Evolutionary conservation across 805 yeast species (phyloP), one percentile per base, ranked within the genome.

Genomic region (Metschnikowia orientalis): DNA sequence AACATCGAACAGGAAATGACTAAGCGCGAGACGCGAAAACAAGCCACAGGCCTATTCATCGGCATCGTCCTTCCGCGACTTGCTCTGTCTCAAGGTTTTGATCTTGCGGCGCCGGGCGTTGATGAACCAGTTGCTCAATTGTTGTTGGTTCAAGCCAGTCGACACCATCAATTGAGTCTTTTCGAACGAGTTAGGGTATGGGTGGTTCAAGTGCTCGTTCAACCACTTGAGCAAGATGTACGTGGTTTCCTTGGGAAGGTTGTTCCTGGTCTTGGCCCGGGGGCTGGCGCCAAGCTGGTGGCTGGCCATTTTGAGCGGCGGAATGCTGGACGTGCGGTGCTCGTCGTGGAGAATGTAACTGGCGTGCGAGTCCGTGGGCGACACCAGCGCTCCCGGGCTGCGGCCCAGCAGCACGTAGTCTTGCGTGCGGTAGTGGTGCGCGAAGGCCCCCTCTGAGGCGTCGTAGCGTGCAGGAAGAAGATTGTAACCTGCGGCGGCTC

Each of bases 81-180:
- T 48, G 35, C 58, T 61, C 41, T 71, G 72, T 45, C 71, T 67
- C 40, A 75, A 57, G 26, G 56, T 48, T 51, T 70, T 73, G 32
- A 85, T 72, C 51, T 82, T 77, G 45, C 95, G 67, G 49, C 95
- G 69, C 47, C 95, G 73, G 12, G 90, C 94, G 53, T 85, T 85
- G 51, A 85, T 86, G 50, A 85, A 85, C 95, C 95, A 85, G 53
- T 85, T 86, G 44, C 83, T 73, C 40, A 85, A 69, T 57, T 85
- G 95, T 40, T 82, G 86, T 56, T 81, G 77, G 42, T 85, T 81
- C 51, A 85, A 67, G 0, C 92, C 90, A 0, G 95, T 85, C 51
- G 72, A 69, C 45, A 69, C 65, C 69, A 82, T 73, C 35, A 85
- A 65, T 48, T 75, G 76, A 41, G 73, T 69, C 61, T 86, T 85